A percentile compares a stretch with the other conserved stretches of the same genome.
These are phyloP conservation scores for Gomphus bonarii DNA, from an alignment of 1,284 basidiomycete species.

Conservation along the genomic window DNA sequence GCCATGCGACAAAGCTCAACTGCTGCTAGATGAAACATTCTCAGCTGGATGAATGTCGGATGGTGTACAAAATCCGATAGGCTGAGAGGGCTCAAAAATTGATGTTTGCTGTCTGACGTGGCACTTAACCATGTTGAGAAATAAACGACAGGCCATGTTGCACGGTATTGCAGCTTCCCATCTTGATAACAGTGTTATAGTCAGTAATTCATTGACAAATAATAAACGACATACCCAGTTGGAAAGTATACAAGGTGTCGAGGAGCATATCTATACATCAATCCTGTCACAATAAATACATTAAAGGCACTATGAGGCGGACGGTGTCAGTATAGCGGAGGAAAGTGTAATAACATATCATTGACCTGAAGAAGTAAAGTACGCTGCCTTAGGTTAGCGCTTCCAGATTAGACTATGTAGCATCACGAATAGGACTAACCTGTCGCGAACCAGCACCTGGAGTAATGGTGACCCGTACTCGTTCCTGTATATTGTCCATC, in stretches of 20 bases:
- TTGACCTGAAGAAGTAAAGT: background rate
- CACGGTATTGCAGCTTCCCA: background rate
- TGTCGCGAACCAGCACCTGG: background rate
- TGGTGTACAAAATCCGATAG: too few species aligned
- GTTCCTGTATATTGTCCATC: background rate
- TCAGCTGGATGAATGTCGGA: too few species aligned
- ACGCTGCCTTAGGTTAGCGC: background rate
- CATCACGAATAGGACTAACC: background rate
- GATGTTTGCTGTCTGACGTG: too few species aligned
- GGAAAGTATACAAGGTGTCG: background rate
- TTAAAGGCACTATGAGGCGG: background rate
- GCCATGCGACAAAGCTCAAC: too few species aligned
- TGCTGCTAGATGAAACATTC: too few species aligned
- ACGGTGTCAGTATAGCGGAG: background rate
- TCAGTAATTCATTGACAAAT: background rate
- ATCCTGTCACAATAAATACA: background rate
- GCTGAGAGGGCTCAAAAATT: too few species aligned
- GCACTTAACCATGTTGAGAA: background rate
- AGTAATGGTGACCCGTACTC: background rate
- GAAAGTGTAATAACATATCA: background rate
- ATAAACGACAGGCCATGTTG: background rate
- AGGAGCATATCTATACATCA: background rate
- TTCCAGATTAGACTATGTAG: background rate
- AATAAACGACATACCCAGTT: background rate
- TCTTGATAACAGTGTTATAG: background rate